Evolutionary conservation across 106 monocot species (phyloP).

Genomic region (Allium sativum): DNA sequence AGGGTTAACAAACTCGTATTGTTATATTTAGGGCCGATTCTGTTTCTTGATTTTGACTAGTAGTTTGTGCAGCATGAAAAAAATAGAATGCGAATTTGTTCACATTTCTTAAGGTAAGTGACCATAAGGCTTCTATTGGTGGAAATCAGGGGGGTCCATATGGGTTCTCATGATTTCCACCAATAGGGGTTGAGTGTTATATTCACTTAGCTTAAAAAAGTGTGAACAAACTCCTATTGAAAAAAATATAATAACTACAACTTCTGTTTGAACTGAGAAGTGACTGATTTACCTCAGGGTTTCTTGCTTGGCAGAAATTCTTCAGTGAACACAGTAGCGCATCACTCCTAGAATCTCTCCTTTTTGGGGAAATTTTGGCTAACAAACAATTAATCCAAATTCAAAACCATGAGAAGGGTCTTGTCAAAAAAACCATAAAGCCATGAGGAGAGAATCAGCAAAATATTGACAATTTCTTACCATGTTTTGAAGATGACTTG

Average conservation of each 20-base stretch:
- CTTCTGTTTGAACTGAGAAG: background rate
- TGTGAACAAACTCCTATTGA: background rate
- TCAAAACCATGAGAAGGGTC: background rate
- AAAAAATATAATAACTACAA: background rate
- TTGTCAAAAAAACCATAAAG: background rate
- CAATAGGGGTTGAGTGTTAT: background rate
- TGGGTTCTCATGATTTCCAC: background rate
- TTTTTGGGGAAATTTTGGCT: background rate
- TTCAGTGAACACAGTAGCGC: constrained; percentile 16
- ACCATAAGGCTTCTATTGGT: background rate
- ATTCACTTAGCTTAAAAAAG: background rate
- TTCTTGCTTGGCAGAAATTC: constrained; percentile 26
- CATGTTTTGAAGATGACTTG: background rate
- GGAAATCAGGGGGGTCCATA: background rate
- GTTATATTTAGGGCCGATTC: no score
- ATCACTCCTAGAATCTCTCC: constrained; percentile 10
- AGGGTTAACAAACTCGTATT: no score
- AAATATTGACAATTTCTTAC: constrained; percentile 11
- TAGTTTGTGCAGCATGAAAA: no score
- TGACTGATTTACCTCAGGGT: constrained; percentile 21
- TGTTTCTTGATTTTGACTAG: no score
- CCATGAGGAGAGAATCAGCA: background rate
- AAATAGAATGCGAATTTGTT: no score
- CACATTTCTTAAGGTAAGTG: background rate
- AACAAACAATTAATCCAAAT: background rate